Conservation (phyloP, 2,329 filamentous ascomycete species). For the Amauroascus niger region DNA sequence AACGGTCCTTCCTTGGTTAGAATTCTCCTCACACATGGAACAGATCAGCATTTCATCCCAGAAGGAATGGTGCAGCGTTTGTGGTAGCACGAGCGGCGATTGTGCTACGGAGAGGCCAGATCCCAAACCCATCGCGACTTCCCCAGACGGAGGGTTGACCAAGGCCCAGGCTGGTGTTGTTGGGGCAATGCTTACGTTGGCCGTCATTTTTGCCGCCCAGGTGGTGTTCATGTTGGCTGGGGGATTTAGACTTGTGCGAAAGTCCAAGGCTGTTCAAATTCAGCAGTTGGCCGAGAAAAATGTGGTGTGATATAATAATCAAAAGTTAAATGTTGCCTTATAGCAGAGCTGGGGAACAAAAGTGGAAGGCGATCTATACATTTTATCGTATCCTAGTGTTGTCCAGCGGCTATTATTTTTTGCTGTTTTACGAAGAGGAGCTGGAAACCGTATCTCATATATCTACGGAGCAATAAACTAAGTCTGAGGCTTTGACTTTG, state of each 20-base stretch:
- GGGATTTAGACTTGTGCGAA: slow-evolving; percentile 51
- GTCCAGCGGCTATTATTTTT: too few species aligned
- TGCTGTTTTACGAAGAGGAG: too few species aligned
- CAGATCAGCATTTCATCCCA: slow-evolving; percentile 59
- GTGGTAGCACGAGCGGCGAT: slow-evolving; percentile 56
- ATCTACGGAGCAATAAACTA: too few species aligned
- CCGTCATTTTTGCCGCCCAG: slow-evolving; percentile 50
- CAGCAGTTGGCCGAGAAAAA: slow-evolving; percentile 4
- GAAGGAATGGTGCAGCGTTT: slow-evolving; percentile 61
- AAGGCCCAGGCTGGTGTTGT: slow-evolving; percentile 71
- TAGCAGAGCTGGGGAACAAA: background rate
- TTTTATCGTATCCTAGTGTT: background rate
- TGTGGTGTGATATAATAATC: background rate
- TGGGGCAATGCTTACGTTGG: slow-evolving; percentile 58
- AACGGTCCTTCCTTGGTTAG: slow-evolving; percentile 54
- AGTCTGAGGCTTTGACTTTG: too few species aligned
- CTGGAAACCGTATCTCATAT: too few species aligned
- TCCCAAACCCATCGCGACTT: slow-evolving; percentile 21
- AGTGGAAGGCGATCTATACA: background rate
- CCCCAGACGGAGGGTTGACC: slow-evolving; percentile 46
- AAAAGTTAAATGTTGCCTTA: background rate
- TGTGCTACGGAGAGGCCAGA: slow-evolving; percentile 44
- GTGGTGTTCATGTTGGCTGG: slow-evolving; percentile 46
- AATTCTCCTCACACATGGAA: slow-evolving; percentile 55
- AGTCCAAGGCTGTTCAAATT: slow-evolving; percentile 26